Percentiles rank a stretch among this genome's conserved stretches.
These are phyloP conservation scores for Colletotrichum viniferum DNA, from an alignment of 2,329 filamentous ascomycete genomes.

Conservation along the genomic window DNA sequence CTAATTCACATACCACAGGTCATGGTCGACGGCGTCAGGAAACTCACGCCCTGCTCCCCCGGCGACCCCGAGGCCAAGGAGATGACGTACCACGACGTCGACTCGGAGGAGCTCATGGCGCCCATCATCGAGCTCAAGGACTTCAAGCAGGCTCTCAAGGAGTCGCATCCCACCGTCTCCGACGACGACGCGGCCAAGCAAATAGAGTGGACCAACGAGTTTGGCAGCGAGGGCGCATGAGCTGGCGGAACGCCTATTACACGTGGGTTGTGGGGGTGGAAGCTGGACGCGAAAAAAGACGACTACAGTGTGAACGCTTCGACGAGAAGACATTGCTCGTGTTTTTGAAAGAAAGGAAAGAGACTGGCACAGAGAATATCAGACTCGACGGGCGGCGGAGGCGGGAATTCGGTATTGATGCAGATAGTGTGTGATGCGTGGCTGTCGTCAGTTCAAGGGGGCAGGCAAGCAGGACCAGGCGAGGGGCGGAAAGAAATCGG, in stretches of 20 bases:
- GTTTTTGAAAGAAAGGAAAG: not conserved
- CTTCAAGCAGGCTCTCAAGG: slow-evolving; percentile 90
- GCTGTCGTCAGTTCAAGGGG: not conserved
- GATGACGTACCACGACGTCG: slow-evolving; percentile 91
- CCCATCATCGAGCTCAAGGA: slow-evolving; percentile 88
- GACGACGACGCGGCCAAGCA: slow-evolving; percentile 83
- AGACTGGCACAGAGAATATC: not conserved
- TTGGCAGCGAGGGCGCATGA: slow-evolving; percentile 83
- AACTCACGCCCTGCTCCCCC: slow-evolving; percentile 90
- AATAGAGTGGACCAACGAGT: slow-evolving; percentile 93
- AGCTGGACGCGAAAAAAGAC: not conserved
- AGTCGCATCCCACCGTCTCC: slow-evolving; percentile 88
- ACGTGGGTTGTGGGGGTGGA: not conserved
- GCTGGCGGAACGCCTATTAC: not conserved
- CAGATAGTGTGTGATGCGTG: not conserved
- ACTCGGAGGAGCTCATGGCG: slow-evolving; percentile 83
- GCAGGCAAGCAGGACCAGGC: not conserved
- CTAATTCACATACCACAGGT: slow-evolving; percentile 56
- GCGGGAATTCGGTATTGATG: not conserved
- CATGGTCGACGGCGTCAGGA: slow-evolving; percentile 67
- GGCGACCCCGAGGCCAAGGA: slow-evolving; percentile 85
- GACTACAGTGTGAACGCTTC: not conserved
- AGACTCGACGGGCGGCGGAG: not conserved
- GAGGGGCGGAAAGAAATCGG: not conserved
- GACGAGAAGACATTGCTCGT: not conserved